phyloP scores from a whole-genome alignment of 1,139 yeast species.

The Chernovozyma aurita region DNA sequence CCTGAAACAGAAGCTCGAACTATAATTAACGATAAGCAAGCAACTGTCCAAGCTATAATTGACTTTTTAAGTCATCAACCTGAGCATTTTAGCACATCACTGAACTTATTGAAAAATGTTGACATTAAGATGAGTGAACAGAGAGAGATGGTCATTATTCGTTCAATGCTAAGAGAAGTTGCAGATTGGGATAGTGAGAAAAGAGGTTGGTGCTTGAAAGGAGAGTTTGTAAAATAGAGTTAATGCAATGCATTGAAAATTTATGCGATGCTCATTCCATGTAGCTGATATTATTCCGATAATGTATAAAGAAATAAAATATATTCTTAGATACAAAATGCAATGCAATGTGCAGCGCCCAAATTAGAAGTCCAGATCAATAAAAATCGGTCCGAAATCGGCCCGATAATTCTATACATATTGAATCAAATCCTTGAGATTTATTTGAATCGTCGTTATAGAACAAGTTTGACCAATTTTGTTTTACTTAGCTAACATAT shows the following conservation, averaged over 20 bases:
- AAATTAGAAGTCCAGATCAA: no score
- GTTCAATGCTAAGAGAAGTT: constrained; percentile 65
- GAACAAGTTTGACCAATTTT: no score
- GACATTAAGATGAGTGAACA: constrained; percentile 45
- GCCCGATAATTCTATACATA: no score
- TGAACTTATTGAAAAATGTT: constrained; percentile 50
- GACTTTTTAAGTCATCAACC: constrained; percentile 28
- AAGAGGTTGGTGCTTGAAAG: constrained; percentile 64
- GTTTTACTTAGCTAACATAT: no score
- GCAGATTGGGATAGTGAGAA: constrained; percentile 60
- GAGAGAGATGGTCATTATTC: constrained; percentile 55
- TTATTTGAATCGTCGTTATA: no score
- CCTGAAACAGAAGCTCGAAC: constrained; percentile 6
- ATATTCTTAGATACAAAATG: background rate
- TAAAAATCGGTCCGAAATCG: no score
- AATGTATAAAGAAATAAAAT: background rate
- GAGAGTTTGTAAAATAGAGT: constrained; percentile 39
- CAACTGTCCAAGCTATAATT: constrained; percentile 31
- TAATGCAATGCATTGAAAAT: background rate
- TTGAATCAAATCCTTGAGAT: no score
- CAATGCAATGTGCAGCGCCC: no score
- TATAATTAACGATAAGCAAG: constrained; percentile 19
- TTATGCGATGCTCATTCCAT: no score
- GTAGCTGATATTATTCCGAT: no score
- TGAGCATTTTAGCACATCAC: constrained; percentile 49